These are phyloP conservation scores for Fraxinus americana DNA, from an alignment of 257 asterid genomes.

Conservation along the genomic window DNA sequence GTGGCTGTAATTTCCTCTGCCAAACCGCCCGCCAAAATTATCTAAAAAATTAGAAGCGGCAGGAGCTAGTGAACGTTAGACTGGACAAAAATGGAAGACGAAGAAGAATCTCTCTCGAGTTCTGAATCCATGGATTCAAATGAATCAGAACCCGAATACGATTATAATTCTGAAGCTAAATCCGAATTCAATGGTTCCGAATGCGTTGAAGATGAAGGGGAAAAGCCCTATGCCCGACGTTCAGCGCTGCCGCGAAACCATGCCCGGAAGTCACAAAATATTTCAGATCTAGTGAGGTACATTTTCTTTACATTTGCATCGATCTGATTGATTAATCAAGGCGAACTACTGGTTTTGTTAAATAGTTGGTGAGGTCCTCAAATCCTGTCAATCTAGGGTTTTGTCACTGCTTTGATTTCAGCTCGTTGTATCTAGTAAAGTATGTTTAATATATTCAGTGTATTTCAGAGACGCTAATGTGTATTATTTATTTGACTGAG, in stretches of 20 bases:
- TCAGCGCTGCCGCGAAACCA: constrained; percentile 43
- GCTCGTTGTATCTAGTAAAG: not conserved
- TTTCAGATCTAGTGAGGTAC: constrained; percentile 75
- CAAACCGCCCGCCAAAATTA: no score
- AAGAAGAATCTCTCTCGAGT: constrained; percentile 44
- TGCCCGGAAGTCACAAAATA: constrained; percentile 61
- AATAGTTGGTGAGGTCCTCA: constrained; percentile 13
- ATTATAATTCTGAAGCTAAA: constrained; percentile 31
- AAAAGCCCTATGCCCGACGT: constrained; percentile 27
- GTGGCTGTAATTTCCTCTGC: no score
- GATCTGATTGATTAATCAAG: not conserved
- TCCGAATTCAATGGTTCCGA: constrained; percentile 40
- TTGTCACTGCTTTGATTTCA: constrained; percentile 14
- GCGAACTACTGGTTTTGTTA: constrained; percentile 4
- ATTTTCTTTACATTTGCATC: not conserved
- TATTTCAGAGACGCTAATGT: not conserved
- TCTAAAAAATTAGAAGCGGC: constrained; percentile 6
- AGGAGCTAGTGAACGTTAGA: not conserved
- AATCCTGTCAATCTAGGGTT: constrained; percentile 34
- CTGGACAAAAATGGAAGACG: constrained; percentile 51
- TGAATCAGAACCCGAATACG: constrained; percentile 42
- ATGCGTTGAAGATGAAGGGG: constrained; percentile 38
- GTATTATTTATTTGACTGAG: not conserved
- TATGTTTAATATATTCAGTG: not conserved
- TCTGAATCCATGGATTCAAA: constrained; percentile 53